phyloP scores from a whole-genome alignment of 345 rosid genomes.

The Camelina laxa region DNA sequence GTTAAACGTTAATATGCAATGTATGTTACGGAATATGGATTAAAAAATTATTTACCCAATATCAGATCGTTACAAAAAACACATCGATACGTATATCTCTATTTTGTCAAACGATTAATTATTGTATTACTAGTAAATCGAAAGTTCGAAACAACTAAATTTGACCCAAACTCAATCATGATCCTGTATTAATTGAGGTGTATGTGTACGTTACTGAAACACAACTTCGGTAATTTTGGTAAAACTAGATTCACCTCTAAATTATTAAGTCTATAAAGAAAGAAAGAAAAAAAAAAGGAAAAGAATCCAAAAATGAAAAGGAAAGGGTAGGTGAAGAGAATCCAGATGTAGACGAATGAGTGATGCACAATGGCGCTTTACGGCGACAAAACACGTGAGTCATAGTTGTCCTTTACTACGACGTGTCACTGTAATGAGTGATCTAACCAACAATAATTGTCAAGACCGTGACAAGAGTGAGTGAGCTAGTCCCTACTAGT shows the following conservation, averaged over 20 bases:
- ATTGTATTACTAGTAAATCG: not conserved
- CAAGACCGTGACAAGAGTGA: conserved; percentile 26
- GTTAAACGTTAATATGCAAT: not conserved
- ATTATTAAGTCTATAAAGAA: not conserved
- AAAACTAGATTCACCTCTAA: conserved; percentile 9
- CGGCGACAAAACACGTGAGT: conserved; percentile 39
- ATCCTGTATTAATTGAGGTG: too few relatives aligned
- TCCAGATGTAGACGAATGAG: conserved; percentile 8
- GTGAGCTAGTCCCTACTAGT: not conserved
- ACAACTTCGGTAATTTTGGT: not conserved
- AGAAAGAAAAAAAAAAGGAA: too few relatives aligned
- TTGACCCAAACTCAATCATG: not conserved
- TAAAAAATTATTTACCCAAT: too few relatives aligned
- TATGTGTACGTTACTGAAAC: not conserved
- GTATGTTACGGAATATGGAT: not conserved
- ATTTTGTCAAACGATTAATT: not conserved
- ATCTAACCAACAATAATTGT: not conserved
- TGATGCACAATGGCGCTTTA: conserved; percentile 9
- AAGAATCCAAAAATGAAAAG: not conserved
- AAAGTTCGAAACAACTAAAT: not conserved
- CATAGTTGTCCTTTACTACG: conserved; percentile 19
- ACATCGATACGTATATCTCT: not conserved
- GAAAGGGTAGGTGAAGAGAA: conserved; percentile 30
- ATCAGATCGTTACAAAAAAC: too few relatives aligned
- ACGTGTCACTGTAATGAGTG: conserved; percentile 7